Percentiles rank a stretch among this genome's conserved stretches.
Evolutionary conservation across 257 asterid species (phyloP).

Genomic region (Pogostemon cablin): DNA sequence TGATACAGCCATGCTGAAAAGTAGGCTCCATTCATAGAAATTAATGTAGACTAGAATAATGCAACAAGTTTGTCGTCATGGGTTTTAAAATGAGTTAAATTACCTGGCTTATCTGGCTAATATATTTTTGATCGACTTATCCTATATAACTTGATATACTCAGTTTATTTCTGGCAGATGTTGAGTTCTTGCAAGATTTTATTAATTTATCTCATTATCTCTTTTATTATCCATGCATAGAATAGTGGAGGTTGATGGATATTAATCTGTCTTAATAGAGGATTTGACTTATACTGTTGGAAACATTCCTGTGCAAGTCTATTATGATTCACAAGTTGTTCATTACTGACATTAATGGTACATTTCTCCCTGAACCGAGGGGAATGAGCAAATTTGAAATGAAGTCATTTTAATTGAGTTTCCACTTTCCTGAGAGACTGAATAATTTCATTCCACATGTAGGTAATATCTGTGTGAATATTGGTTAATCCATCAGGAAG

Average conservation of each 20-base stretch:
- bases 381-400: too few species aligned
- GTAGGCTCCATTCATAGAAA: too few species aligned
- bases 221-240: not conserved
- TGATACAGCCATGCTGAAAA: slow-evolving; percentile 1
- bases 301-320: too few species aligned
- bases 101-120: not conserved
- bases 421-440: too few species aligned
- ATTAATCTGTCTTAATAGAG: not conserved
- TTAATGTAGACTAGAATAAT: slow-evolving; percentile 1
- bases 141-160: slow-evolving; percentile 4
- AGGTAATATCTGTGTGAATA: not conserved
- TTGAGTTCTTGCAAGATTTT: slow-evolving; percentile 10
- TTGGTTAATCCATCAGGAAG: slow-evolving; percentile 7
- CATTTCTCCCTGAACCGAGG: too few species aligned
- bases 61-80: not conserved
- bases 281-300: not conserved
- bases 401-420: too few species aligned
- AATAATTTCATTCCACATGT: not conserved
- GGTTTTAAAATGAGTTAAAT: not conserved
- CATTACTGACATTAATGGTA: too few species aligned
- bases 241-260: not conserved
- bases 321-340: too few species aligned
- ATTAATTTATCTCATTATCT: not conserved
- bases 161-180: not conserved
- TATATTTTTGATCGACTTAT: not conserved